A percentile compares a stretch with the other conserved stretches of the same genome.
phyloP scores from a whole-genome alignment of 2,329 filamentous ascomycete genomes.

The Drechslera avenae region DNA sequence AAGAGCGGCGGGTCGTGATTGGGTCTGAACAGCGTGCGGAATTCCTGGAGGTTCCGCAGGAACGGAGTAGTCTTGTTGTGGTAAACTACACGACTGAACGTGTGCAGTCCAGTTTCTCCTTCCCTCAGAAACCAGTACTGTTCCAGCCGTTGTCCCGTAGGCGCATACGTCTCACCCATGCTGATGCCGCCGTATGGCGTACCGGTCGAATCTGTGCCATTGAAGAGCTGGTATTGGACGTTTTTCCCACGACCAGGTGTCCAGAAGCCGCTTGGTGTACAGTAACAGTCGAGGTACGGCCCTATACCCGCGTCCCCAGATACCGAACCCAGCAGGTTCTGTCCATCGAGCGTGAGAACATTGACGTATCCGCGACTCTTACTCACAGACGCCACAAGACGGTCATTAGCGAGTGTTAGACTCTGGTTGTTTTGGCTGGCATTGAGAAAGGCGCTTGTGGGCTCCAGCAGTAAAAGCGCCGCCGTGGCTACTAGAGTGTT shows the following conservation, averaged over 20 bases:
- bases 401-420: slow-evolving; percentile 53
- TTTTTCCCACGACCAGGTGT: slow-evolving; percentile 60
- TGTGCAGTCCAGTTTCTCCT: slow-evolving; percentile 66
- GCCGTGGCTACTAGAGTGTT: slow-evolving; percentile 5
- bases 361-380: slow-evolving; percentile 53
- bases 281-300: slow-evolving; percentile 38
- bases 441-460: slow-evolving; percentile 22
- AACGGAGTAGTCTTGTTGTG: slow-evolving; percentile 62
- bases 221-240: slow-evolving; percentile 55
- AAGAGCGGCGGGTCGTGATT: slow-evolving; percentile 59
- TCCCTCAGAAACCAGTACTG: slow-evolving; percentile 70
- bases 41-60: slow-evolving; percentile 64
- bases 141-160: slow-evolving; percentile 64
- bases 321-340: slow-evolving; percentile 36
- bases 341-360: slow-evolving; percentile 53
- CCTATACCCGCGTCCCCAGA: slow-evolving; percentile 47
- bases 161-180: slow-evolving; percentile 63
- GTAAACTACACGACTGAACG: slow-evolving; percentile 65
- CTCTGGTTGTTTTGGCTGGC: slow-evolving; percentile 26
- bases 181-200: slow-evolving; percentile 63
- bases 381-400: slow-evolving; percentile 52
- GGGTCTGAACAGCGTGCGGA: slow-evolving; percentile 66
- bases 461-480: slow-evolving; percentile 18
- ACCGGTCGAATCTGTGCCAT: slow-evolving; percentile 57
- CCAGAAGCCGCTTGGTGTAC: slow-evolving; percentile 62